Evolutionary conservation across 1,139 yeast genomes (phyloP).

Genomic region (Nakaseomyces glabratus): DNA sequence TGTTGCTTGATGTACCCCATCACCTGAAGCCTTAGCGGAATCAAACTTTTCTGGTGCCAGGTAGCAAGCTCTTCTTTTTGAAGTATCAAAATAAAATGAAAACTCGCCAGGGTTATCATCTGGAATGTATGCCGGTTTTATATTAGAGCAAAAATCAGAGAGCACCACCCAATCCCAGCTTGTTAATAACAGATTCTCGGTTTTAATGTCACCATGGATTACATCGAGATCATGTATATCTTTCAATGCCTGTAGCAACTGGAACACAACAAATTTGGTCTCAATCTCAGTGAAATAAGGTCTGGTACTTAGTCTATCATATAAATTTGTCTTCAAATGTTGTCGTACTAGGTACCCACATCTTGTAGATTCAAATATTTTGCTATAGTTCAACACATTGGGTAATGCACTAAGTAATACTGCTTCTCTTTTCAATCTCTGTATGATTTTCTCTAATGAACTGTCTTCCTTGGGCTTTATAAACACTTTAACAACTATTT

Average conservation of each 20-base stretch:
- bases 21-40: constrained; percentile 22
- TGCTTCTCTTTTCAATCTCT: constrained; percentile 28
- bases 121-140: constrained; percentile 77
- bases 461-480: constrained; percentile 58
- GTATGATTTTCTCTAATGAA: constrained; percentile 23
- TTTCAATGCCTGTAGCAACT: constrained; percentile 52
- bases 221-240: constrained; percentile 56
- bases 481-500: constrained; percentile 68
- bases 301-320: constrained; percentile 77
- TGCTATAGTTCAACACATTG: constrained; percentile 62
- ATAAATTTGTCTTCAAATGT: constrained; percentile 63
- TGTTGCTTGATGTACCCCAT: constrained; percentile 36
- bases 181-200: constrained; percentile 80
- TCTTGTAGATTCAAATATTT: constrained; percentile 76
- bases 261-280: constrained; percentile 77
- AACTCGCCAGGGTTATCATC: constrained; percentile 94
- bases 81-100: constrained; percentile 84
- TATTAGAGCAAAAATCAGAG: constrained; percentile 69
- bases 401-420: constrained; percentile 39
- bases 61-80: constrained; percentile 79
- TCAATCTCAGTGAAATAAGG: constrained; percentile 81
- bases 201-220: constrained; percentile 83
- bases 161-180: constrained; percentile 83
- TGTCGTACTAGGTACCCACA: constrained; percentile 89
- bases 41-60: constrained; percentile 88